Evolutionary conservation across 192 early-diverging fungal genomes (phyloP), one percentile per base, ranked within the genome.

Genomic region (Pilobolus umbonatus): DNA sequence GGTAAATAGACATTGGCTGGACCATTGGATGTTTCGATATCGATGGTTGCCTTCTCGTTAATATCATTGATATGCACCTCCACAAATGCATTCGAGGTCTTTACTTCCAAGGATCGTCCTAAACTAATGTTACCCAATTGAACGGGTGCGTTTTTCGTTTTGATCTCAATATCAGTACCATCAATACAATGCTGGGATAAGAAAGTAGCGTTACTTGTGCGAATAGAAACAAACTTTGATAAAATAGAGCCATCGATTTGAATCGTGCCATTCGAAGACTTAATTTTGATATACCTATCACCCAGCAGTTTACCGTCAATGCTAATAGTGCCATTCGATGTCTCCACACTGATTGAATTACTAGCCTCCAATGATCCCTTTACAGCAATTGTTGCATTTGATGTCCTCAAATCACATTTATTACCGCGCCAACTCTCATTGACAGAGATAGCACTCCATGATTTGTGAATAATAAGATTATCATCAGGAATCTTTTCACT

Each of bases 11-110:
- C 34, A 10, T 54, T 54, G 6, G 38, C 21, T 4, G 52, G 31
- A 24, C 34, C 19, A 32, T 24, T 36, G 0, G 52, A 36, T 14
- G 32, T 26, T 36, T 54, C 52, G 8, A 54, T 38, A 22, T 15
- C 1, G 1, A 54, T 22, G 5, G 19, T 10, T 10, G 52, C 52
- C 0, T 29, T 36, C 8, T 17, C 12, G 24, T 22, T 34, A 31
- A 54, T 32, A 54, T 54, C 52, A 29, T 34, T 21, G 32, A 54
- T 54, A 35, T 54, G 52, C 35, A 54, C 6, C 17, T 54, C 52
- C 4, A 54, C 8, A 35, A 35, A 35, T 35, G 52, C 31, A 35
- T 24, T 24, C 11, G 52, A 38, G 10, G 52, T 35, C 4, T 38
- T 54, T 17, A 54, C 32, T 24, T 19, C 25, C 12, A 35, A 36